Evolutionary conservation across 768 basidiomycete genomes (phyloP).

Genomic region (Podaxis rugospora): DNA sequence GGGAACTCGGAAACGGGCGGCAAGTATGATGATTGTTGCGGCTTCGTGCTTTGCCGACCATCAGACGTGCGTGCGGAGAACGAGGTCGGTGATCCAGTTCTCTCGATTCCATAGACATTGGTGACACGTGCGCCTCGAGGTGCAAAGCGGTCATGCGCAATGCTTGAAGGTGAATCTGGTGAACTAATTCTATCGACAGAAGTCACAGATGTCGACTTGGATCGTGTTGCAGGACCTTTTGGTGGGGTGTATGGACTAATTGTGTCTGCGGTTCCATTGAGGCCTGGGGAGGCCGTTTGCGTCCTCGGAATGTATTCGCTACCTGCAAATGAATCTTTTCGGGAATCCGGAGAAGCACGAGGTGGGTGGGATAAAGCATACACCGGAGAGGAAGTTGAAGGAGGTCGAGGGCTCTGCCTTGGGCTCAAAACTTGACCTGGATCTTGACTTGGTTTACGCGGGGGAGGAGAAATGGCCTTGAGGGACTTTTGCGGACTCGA

Average conservation of each 20-base stretch:
- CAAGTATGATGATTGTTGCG: not conserved
- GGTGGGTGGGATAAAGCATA: not conserved
- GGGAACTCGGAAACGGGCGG: conserved; percentile 5
- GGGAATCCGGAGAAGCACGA: conserved; percentile 1
- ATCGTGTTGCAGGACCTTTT: not conserved
- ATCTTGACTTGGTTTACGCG: not conserved
- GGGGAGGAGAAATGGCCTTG: not conserved
- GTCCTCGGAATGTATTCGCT: conserved; percentile 3
- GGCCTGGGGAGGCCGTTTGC: conserved; percentile 1
- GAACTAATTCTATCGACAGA: not conserved
- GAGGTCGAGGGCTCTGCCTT: not conserved
- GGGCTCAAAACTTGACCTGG: not conserved
- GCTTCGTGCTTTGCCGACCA: conserved; percentile 20
- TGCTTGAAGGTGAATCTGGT: not conserved
- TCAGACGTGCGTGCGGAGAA: conserved; percentile 19
- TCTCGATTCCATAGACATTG: conserved; percentile 22
- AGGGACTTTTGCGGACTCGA: not conserved
- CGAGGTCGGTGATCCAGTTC: conserved; percentile 28
- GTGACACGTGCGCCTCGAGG: conserved; percentile 19
- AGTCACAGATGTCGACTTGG: not conserved
- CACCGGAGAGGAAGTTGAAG: not conserved
- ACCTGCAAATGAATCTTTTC: not conserved
- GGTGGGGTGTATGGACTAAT: conserved; percentile 4
- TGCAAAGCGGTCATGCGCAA: conserved; percentile 30
- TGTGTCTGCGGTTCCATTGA: not conserved